These are phyloP conservation scores for Monilinia vaccinii-corymbosi DNA, from an alignment of 2,329 filamentous ascomycete species.

Conservation along the genomic window DNA sequence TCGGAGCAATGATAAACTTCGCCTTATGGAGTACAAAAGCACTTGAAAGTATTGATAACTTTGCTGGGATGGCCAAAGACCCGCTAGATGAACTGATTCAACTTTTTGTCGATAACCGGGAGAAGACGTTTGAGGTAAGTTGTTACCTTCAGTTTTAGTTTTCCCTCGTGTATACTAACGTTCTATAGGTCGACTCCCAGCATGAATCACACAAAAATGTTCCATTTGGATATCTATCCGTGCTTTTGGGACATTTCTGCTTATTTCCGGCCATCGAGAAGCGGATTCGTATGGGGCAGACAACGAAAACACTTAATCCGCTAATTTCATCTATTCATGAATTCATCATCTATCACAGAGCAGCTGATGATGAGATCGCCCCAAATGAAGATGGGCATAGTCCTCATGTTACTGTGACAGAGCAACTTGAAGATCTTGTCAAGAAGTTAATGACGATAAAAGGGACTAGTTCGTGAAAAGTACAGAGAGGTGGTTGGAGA, in stretches of 20 bases:
- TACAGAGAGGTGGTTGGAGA: background rate
- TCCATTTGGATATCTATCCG: slow-evolving; percentile 75
- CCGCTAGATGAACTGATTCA: slow-evolving; percentile 51
- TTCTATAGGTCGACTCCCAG: slow-evolving; percentile 53
- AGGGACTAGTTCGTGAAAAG: background rate
- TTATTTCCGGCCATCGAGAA: slow-evolving; percentile 40
- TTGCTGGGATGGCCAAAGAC: slow-evolving; percentile 30
- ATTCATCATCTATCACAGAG: slow-evolving; percentile 51
- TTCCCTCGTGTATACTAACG: slow-evolving; percentile 1
- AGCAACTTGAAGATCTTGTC: slow-evolving; percentile 23
- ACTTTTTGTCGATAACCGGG: slow-evolving; percentile 59
- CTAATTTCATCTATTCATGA: slow-evolving; percentile 51
- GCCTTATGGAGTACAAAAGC: slow-evolving; percentile 65
- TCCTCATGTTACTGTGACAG: slow-evolving; percentile 37
- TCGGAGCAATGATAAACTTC: slow-evolving; percentile 82
- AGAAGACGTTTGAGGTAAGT: slow-evolving; percentile 59
- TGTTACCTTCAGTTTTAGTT: background rate
- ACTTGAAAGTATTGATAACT: slow-evolving; percentile 39
- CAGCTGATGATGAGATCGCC: slow-evolving; percentile 40
- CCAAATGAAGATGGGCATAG: slow-evolving; percentile 37
- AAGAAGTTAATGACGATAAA: slow-evolving; percentile 14
- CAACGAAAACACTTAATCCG: slow-evolving; percentile 37
- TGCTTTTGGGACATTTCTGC: slow-evolving; percentile 75
- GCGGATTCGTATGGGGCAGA: slow-evolving; percentile 36
- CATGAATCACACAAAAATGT: slow-evolving; percentile 74